Base-by-base conservation (phyloP, 345 rosid species). In the Hibiscus syriacus region DNA sequence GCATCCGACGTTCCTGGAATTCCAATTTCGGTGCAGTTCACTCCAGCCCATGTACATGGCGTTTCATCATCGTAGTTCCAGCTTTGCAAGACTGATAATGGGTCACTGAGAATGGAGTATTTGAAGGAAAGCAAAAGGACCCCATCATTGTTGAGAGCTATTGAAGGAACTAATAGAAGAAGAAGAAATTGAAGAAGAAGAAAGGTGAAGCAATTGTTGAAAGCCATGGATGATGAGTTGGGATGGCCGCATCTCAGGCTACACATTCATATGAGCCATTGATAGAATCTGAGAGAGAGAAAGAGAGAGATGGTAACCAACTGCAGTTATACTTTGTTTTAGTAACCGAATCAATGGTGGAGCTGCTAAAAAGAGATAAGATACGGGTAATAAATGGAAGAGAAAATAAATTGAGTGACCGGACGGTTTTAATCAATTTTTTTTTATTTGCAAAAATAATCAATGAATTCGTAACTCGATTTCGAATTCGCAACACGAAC, bases 41-140 rank as follows among this genome's bases (percentile, higher is more conserved):
- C 87, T 54, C 92, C 96, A 54, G 70, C 76, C 96, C 96, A 87
- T 11, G 80, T 76, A 62, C 92, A 90, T 29, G 96, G 92, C 2
- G 87, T 81, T 48, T 10, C 80, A 16, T 87, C 96, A 3, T 80
- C 34, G n/a, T n/a, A n/a, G n/a, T n/a, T n/a, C n/a, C n/a, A n/a
- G n/a, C n/a, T n/a, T n/a, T n/a, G n/a, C n/a, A 90, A 68, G 67
- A 78, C 88, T 9, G 81, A 84, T 65, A 85, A 71, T 4, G 92
- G 92, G 78, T 90, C 96, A 20, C 74, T 74, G n/a, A 87, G 84
- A 70, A 83, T 79, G 20, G 92, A 75, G 73, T 90, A 85, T 61
- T 84, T 90, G 80, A 90, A 85, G 19, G 89, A 84, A 63, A 90
- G 90, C 30, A 90, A 48, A 45, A 75, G 73, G 5, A 84, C 73